phyloP scores from a whole-genome alignment of 305 asterid species.

The Solanum hybrid region DNA sequence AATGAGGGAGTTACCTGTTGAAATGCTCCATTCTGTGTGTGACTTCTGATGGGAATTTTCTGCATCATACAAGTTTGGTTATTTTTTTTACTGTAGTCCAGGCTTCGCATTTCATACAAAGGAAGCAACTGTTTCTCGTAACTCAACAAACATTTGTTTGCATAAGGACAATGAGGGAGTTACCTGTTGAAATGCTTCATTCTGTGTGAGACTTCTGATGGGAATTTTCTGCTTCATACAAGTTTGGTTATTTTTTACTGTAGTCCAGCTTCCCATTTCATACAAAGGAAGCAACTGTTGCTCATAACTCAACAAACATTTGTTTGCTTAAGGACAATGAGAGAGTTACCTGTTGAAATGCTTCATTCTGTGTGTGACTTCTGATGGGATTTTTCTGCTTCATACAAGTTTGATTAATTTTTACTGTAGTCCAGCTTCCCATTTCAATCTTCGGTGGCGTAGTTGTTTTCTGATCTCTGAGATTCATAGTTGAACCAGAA shows the following conservation, averaged over 20 bases:
- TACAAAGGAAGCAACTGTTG: neutral
- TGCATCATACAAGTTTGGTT: conserved; percentile 25
- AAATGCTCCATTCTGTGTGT: conserved; percentile 29
- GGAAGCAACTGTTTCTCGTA: neutral
- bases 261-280: conserved; percentile 59
- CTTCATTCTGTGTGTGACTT: conserved; percentile 31
- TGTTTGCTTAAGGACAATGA: neutral
- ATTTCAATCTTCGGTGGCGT: conserved; percentile 31
- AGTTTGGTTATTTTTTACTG: conserved; percentile 44
- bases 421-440: conserved; percentile 72
- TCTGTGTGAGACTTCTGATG: conserved; percentile 26
- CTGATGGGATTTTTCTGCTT: conserved; percentile 21
- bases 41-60: conserved; percentile 23
- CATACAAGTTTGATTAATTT: conserved; percentile 27
- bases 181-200: conserved; percentile 39
- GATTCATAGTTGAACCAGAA: conserved; percentile 21
- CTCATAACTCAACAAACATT: neutral
- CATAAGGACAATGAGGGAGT: conserved; percentile 4
- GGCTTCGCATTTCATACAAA: conserved; percentile 27
- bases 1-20: conserved; percentile 33
- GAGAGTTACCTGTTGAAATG: conserved; percentile 36
- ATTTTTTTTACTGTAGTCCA: conserved; percentile 59
- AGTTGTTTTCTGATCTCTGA: conserved; percentile 25
- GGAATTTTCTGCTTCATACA: conserved; percentile 23
- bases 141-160: neutral